Percentiles rank a stretch among this genome's conserved stretches.
Conservation (phyloP, 257 asterid species). For the Gynochthodes officinalis region DNA sequence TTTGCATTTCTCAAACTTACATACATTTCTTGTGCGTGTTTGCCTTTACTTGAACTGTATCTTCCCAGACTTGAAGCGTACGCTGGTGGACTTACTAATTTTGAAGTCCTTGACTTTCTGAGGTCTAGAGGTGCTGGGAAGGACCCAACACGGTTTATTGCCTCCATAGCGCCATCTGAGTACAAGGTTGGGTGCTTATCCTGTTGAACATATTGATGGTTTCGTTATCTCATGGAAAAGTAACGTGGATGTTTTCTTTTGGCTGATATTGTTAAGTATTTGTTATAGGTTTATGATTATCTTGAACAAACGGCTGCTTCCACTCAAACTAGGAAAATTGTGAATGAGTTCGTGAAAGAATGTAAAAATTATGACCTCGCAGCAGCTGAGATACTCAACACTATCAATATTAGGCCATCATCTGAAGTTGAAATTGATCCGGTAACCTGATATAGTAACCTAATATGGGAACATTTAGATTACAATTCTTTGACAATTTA, state of each 20-base stretch:
- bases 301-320: conserved; percentile 59
- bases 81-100: conserved; percentile 69
- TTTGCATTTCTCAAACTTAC: neutral
- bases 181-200: conserved; percentile 52
- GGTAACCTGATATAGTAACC: conserved; percentile 44
- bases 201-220: neutral
- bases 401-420: conserved; percentile 64
- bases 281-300: conserved; percentile 67
- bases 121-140: conserved; percentile 79
- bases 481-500: neutral
- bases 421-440: conserved; percentile 45
- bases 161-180: conserved; percentile 59
- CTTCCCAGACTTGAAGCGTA: conserved; percentile 44
- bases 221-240: neutral
- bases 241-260: neutral
- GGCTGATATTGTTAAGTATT: conserved; percentile 6
- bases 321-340: conserved; percentile 52
- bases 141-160: conserved; percentile 62
- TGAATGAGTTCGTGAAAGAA: conserved; percentile 38
- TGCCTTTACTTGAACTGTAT: neutral
- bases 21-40: neutral
- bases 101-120: conserved; percentile 72
- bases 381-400: conserved; percentile 69
- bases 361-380: conserved; percentile 49
- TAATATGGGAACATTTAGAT: neutral